Conservation (phyloP, 176 grass and related monocot genomes). For the Tuctoria greenei region DNA sequence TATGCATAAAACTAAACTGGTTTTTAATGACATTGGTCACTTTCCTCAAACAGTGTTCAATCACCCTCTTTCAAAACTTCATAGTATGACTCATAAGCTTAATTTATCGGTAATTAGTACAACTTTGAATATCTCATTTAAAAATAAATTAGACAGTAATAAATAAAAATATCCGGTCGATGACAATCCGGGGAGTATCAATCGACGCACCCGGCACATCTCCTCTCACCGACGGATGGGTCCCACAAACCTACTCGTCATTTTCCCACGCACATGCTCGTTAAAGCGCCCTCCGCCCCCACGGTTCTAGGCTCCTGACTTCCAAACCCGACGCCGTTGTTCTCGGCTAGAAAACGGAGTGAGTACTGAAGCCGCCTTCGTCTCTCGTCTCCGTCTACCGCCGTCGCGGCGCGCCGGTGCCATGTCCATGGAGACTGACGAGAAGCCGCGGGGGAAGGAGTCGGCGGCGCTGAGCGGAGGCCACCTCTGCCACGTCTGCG, state of each 20-base stretch:
- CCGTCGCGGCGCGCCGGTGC: neutral
- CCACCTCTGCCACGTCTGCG: constrained; percentile 62
- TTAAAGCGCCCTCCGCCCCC: neutral
- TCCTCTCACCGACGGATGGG: neutral
- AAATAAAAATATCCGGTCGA: too few relatives aligned
- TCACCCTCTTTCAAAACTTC: too few relatives aligned
- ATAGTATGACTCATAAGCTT: too few relatives aligned
- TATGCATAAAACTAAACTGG: too few relatives aligned
- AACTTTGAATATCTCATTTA: too few relatives aligned
- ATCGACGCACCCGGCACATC: constrained; percentile 12
- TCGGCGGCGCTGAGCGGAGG: constrained; percentile 42
- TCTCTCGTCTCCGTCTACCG: neutral
- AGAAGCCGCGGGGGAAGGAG: constrained; percentile 28
- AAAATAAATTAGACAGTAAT: too few relatives aligned
- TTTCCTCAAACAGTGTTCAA: too few relatives aligned
- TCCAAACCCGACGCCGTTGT: constrained; percentile 21
- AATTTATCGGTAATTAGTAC: too few relatives aligned
- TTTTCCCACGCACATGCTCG: neutral
- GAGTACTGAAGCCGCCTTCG: neutral
- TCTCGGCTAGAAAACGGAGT: constrained; percentile 23
- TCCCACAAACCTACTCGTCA: constrained; percentile 18
- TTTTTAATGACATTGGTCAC: too few relatives aligned
- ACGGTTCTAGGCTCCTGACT: neutral
- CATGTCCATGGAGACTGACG: constrained; percentile 40
- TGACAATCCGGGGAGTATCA: too few relatives aligned